Base-by-base conservation (phyloP, 2,329 filamentous ascomycete genomes). In the Aspergillus pseudoviridinutans region DNA sequence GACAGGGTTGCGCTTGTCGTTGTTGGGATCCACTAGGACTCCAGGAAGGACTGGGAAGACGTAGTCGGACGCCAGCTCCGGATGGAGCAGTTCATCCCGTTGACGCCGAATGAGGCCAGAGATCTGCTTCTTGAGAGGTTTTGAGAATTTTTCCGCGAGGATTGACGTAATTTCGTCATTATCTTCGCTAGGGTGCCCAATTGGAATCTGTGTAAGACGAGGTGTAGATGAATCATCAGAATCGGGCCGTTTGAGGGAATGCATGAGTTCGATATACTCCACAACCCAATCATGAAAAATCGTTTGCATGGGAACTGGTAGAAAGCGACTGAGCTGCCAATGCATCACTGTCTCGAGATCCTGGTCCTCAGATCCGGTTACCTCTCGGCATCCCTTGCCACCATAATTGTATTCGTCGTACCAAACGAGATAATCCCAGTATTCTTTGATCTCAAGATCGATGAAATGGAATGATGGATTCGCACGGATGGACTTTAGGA, bases 321-420 rank as follows among this genome's bases (percentile, higher is more conserved):
- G 77, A 72, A 97, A 97, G 1, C 91, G 92, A 49, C 87, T 89
- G 70, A 99, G 88, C 73, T 99, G 94, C 95, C 95, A 99, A 75
- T 96, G 90, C 92, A 99, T 97, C 67, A 99, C 86, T 10, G 90
- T 94, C 66, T 97, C 89, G 14, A 97, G 82, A 3, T 85, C 82
- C 71, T 97, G 92, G 49, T 89, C 86, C 66, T 93, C 91, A 9
- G 81, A 81, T 64, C 87, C 87, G 7, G 89, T 82, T 3, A 97
- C 90, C 67, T 94, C 85, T 51, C 88, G 85, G 64, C 91, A 96
- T 3, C 90, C 94, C 69, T 95, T 95, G 59, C 94, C 94, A 55
- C 94, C 95, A 68, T 97, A 97, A 79, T 99, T 99, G 81, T 93
- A 97, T 75, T 97, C 91, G 66, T 99, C 94, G 65, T 97, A 97